Conservation (phyloP, 2,329 filamentous ascomycete species). For the Chaetoscypha palmicola region DNA sequence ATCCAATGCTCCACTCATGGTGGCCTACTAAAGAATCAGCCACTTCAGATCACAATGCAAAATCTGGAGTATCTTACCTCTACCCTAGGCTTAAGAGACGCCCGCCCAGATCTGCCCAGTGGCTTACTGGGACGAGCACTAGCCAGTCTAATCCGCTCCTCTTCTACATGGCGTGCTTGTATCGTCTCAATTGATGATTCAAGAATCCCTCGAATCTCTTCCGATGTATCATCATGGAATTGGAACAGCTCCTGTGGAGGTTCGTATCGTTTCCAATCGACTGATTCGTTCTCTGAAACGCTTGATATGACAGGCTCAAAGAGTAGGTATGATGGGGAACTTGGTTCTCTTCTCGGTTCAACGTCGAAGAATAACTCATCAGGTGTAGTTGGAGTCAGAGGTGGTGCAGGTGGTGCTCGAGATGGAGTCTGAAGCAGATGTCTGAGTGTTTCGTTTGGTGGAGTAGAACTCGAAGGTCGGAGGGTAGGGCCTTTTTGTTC, state of each 20-base stretch:
- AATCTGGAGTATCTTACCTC: conserved; percentile 22
- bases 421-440: not conserved
- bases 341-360: conserved; percentile 6
- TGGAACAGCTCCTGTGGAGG: conserved; percentile 39
- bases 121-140: conserved; percentile 28
- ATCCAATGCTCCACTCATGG: conserved; percentile 4
- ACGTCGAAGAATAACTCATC: conserved; percentile 19
- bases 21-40: not conserved
- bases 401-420: too few relatives aligned
- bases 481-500: too few relatives aligned
- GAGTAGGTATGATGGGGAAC: conserved; percentile 15
- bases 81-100: conserved; percentile 14
- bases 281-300: conserved; percentile 13
- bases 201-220: conserved; percentile 38
- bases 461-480: not conserved
- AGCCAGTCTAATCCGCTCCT: conserved; percentile 28
- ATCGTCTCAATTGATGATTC: conserved; percentile 41
- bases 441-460: not conserved
- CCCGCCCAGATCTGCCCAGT: conserved; percentile 15
- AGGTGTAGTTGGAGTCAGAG: too few relatives aligned
- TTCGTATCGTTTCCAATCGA: conserved; percentile 42
- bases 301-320: conserved; percentile 20
- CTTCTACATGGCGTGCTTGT: conserved; percentile 32
- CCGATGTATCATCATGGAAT: conserved; percentile 34
- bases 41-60: not conserved